Evolutionary conservation across 2,329 filamentous ascomycete species (phyloP), one percentile per base, ranked within the genome.

Genomic region (Furcasterigmium sp.): DNA sequence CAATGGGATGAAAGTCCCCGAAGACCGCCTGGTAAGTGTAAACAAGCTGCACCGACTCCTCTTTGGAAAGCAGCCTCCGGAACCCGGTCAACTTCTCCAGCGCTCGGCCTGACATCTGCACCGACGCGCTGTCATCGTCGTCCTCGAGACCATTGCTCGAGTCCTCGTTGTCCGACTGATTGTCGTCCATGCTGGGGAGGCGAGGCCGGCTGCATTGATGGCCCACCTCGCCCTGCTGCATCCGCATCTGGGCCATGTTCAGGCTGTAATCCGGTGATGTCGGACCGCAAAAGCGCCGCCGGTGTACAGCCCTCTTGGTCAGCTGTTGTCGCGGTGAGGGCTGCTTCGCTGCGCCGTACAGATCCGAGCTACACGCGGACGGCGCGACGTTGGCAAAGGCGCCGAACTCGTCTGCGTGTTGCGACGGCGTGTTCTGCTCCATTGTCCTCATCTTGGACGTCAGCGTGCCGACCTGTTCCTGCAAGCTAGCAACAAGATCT

Each of bases 211-310:
- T 15, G n/a, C 5, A 15, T 5, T 14, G 29, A 6, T 14, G 11
- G 13, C n/a, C n/a, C 6, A 14, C 7, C 8, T 32, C 29, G 4
- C 46, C 42, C 3, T 51, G 45, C 1, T 48, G 39, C 6, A 56
- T 41, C 6, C 50, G 51, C 11, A 54, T 32, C 18, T 55, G 52
- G 1, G 53, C 54, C 3, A 54, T 49, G 17, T 56, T 57, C 5
- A 57, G 38, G 4, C 53, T 56, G 39, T 56, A 57, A 17, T 57
- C 55, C 2, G 55, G 55, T 29, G 51, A 53, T 5, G 54, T 57
- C 9, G 55, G 55, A 1, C 54, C 54, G 19, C 53, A 55, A 10
- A 56, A 56, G 14, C 44, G 29, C n/a, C 51, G 47, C n/a, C 29
- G 29, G 10, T 32, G 29, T 6, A 14, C n/a, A 8, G 29, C 11